Base-by-base conservation (phyloP, 805 yeast species). In the Candida coquimbonensis region DNA sequence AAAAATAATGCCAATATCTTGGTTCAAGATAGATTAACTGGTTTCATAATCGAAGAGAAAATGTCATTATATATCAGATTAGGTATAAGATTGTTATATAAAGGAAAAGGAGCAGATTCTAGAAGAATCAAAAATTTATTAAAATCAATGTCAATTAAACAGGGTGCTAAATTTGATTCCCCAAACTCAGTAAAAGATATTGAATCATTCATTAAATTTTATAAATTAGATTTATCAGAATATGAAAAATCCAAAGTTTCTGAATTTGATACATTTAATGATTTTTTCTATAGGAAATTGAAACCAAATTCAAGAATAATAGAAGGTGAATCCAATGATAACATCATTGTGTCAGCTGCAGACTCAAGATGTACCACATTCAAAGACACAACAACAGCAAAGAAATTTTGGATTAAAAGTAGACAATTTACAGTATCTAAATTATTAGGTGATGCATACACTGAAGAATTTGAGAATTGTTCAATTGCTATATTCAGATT, bases 1-100 rank as follows among this genome's bases (percentile, higher is more conserved):
- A 81, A 83, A 24, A 87, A 91, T 59, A 88, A 95, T 40, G 99
- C 97, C 9, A 91, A 91, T 59, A 91, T 93, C 29, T 69, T 93
- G 42, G 97, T 91, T 3, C 98, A 93, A 62, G 97, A 93, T 61
- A 72, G 99, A 49, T 70, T 75, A 16, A 83, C 96, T 0, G 99
- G 99, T 0, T 75, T 87, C 39, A 79, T 91, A n/a, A 64, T 85
- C 58, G 98, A 91, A 61, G 99, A 91, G 57, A 88, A 88, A 56
- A 91, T 93, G 86, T 82, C 90, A 47, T 78, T 86, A 1, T 87
- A 87, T 56, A 93, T 93, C 11, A 72, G 96, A 41, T 60, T 93
- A 34, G 99, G 98, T 0, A 91, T 91, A 44, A 65, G 96, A 38
- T 65, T 91, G 38, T 67, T 91, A 3, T 91, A 91, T 64, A 79